These are phyloP conservation scores for Ogataea siamensis DNA, from an alignment of 805 yeast species.

Conservation along the genomic window DNA sequence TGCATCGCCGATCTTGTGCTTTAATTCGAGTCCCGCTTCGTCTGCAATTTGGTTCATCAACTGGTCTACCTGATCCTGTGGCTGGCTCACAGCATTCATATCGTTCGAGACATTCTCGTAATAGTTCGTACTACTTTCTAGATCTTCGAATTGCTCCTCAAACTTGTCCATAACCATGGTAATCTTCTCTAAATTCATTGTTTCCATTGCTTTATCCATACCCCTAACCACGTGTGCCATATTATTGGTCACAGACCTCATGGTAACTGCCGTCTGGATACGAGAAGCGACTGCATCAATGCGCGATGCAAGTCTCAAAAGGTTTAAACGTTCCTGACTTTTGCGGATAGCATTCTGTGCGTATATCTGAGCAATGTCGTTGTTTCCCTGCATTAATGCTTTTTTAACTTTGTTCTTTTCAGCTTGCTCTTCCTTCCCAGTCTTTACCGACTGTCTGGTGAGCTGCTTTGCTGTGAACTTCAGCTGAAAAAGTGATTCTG, in stretches of 20 bases:
- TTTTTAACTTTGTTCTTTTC: conserved; percentile 90
- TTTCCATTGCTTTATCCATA: conserved; percentile 93
- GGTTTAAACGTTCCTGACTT: conserved; percentile 77
- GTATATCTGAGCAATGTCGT: conserved; percentile 88
- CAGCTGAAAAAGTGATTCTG: conserved; percentile 62
- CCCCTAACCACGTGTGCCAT: conserved; percentile 93
- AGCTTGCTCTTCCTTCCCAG: conserved; percentile 83
- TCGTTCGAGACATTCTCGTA: conserved; percentile 88
- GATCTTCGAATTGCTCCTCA: conserved; percentile 92
- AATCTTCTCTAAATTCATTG: conserved; percentile 92
- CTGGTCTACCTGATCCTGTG: conserved; percentile 92
- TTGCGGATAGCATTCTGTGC: conserved; percentile 96
- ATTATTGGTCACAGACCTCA: conserved; percentile 91
- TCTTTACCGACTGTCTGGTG: conserved; percentile 82
- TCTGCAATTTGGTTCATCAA: conserved; percentile 91
- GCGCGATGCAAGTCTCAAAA: conserved; percentile 78
- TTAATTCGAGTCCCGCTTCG: conserved; percentile 93
- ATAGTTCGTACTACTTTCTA: conserved; percentile 90
- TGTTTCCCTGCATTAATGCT: conserved; percentile 80
- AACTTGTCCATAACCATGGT: conserved; percentile 96
- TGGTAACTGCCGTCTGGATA: conserved; percentile 96
- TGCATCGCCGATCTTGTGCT: conserved; percentile 72
- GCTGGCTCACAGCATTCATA: conserved; percentile 85
- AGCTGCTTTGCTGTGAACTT: conserved; percentile 93
- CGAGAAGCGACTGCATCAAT: conserved; percentile 95